phyloP scores from a whole-genome alignment of 495 filamentous ascomycete species.

The Pseudoneurospora amorphoporcata region DNA sequence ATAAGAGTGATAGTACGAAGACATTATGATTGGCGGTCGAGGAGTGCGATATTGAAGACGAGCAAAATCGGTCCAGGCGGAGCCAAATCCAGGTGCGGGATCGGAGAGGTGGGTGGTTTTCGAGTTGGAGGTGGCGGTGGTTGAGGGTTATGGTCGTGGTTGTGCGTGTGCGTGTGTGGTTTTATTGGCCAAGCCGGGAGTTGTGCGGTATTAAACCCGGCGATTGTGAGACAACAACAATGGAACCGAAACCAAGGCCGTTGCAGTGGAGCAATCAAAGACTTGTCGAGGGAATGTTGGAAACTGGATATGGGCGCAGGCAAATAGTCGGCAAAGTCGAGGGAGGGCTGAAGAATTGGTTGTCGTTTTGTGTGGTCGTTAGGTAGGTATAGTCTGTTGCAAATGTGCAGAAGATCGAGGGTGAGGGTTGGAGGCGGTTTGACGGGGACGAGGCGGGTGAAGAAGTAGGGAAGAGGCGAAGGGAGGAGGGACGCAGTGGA shows the following conservation, averaged over 20 bases:
- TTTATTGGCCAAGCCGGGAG: slow-evolving; percentile 13
- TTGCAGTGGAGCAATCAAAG: slow-evolving; percentile 1
- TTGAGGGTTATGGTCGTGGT: slow-evolving; percentile 10
- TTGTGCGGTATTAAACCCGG: slow-evolving; percentile 14
- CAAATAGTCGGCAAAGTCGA: background rate
- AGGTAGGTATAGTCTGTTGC: background rate
- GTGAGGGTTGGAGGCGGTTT: slow-evolving; percentile 10
- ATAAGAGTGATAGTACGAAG: slow-evolving; percentile 65
- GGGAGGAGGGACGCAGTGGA: slow-evolving; percentile 19
- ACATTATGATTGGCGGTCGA: slow-evolving; percentile 46
- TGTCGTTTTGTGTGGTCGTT: background rate
- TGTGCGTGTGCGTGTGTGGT: slow-evolving; percentile 8
- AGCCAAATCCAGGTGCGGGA: slow-evolving; percentile 8
- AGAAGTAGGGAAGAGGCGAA: slow-evolving; percentile 26
- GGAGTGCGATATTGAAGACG: slow-evolving; percentile 5
- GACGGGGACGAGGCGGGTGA: slow-evolving; percentile 14
- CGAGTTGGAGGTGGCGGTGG: slow-evolving; percentile 8
- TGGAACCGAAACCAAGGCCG: slow-evolving; percentile 14
- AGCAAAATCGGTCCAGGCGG: slow-evolving; percentile 1
- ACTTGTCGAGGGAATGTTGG: background rate
- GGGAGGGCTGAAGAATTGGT: background rate
- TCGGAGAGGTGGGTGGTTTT: slow-evolving; percentile 16
- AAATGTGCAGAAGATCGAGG: slow-evolving; percentile 1
- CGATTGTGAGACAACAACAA: slow-evolving; percentile 24
- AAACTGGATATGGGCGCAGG: background rate